Percentiles rank a stretch among this genome's conserved stretches.
Conservation (phyloP, 1,139 yeast genomes). For the Candida dubliniensis region DNA sequence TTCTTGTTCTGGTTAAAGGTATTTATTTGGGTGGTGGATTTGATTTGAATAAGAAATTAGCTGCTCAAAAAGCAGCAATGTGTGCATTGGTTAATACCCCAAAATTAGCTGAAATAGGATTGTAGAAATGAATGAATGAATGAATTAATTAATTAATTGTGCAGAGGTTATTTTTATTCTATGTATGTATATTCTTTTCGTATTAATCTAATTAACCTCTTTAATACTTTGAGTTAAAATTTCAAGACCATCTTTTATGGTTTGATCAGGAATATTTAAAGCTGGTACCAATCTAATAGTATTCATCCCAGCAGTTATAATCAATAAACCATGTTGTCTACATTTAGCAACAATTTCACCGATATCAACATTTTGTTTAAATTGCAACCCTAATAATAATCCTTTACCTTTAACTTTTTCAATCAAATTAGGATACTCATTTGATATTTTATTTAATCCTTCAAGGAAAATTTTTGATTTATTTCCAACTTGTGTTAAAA, state of each 20-base stretch:
- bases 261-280: slow-evolving; percentile 71
- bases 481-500: slow-evolving; percentile 57
- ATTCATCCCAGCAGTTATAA: slow-evolving; percentile 89
- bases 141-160: too few relatives aligned
- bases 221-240: slow-evolving; percentile 44
- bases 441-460: slow-evolving; percentile 52
- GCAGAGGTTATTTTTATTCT: too few relatives aligned
- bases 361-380: slow-evolving; percentile 58
- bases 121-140: not conserved
- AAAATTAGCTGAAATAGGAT: slow-evolving; percentile 1
- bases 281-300: slow-evolving; percentile 92
- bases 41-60: slow-evolving; percentile 30
- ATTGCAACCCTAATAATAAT: slow-evolving; percentile 78
- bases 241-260: slow-evolving; percentile 66
- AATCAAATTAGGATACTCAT: slow-evolving; percentile 54
- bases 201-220: slow-evolving; percentile 2
- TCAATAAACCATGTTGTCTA: slow-evolving; percentile 74
- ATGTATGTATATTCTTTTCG: not conserved
- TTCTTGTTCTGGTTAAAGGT: slow-evolving; percentile 25
- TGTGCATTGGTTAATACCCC: slow-evolving; percentile 26
- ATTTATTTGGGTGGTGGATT: slow-evolving; percentile 33
- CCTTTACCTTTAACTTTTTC: slow-evolving; percentile 84
- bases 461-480: slow-evolving; percentile 57
- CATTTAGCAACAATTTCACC: slow-evolving; percentile 64
- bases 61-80: slow-evolving; percentile 34